Base-by-base conservation (phyloP, 2,329 filamentous ascomycete genomes). In the Colletotrichum sp. region DNA sequence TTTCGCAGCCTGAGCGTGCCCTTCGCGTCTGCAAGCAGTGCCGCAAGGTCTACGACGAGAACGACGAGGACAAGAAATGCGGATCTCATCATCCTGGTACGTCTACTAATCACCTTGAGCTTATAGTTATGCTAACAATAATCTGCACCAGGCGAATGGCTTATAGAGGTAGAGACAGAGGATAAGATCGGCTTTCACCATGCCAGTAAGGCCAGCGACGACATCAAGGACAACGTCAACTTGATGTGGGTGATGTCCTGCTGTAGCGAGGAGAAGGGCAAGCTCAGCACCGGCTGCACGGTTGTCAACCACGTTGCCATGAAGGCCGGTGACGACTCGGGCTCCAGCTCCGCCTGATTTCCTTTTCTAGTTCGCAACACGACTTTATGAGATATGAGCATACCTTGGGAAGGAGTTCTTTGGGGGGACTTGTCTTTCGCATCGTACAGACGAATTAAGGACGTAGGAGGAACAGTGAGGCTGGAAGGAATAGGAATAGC, bases 21-120 rank as follows among this genome's bases (percentile, higher is more conserved):
- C 58, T 75, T 30, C 63, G 65, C 34, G 61, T 75, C 43, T 75
- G 74, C 58, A n/a, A 30, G 43, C 28, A 34, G 3, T 75, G 74
- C 48, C 18, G 43, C 13, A 30, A 58, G 64, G 30, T 65, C 16
- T 75, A 34, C 8, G 57, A 58, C 13, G 70, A 75, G 64, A 73
- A 73, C 16, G 43, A 71, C n/a, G 71, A 74, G 43, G 13, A 13
- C 8, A n/a, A 30, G 52, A 55, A 9, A n/a, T 72, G 58, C 18
- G 72, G 74, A 28, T 16, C 21, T 34, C 52, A 24, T 36, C 74
- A 75, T 28, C 7, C 26, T 13, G 74, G 71, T 73, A 16, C 6
- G 64, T 58, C 3, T 12, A 15, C 8, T 34, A n/a, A 18, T 1
- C n/a, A 36, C 30, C 2, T 34, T 8, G 13, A 21, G 13, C 2